Conservation (phyloP, 768 basidiomycete species). For the Pisolithus orientalis region DNA sequence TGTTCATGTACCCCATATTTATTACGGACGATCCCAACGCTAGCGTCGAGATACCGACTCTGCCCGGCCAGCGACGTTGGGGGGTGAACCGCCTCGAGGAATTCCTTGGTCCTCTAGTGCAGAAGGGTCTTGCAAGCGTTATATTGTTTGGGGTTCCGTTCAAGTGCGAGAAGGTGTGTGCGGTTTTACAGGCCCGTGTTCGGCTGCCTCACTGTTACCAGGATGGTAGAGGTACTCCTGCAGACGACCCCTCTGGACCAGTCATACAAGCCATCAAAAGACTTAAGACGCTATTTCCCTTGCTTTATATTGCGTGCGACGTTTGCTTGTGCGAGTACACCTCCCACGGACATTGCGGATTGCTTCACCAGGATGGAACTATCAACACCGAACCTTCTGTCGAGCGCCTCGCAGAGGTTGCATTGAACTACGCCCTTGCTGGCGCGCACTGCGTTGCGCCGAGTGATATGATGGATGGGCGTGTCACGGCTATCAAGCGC, state of each 20-base stretch:
- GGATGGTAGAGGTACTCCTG: conserved; percentile 81
- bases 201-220: conserved; percentile 24
- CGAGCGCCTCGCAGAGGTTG: conserved; percentile 86
- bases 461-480: conserved; percentile 99
- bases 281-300: conserved; percentile 71
- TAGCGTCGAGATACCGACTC: conserved; percentile 62
- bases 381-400: conserved; percentile 78
- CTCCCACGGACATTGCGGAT: conserved; percentile 93
- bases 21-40: conserved; percentile 93
- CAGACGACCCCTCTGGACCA: conserved; percentile 85
- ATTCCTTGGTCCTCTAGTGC: conserved; percentile 81
- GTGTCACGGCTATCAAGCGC: conserved; percentile 85
- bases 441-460: conserved; percentile 99
- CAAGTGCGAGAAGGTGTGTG: conserved; percentile 63
- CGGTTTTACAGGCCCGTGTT: background rate
- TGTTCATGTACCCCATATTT: conserved; percentile 99
- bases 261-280: conserved; percentile 89
- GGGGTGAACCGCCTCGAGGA: conserved; percentile 88
- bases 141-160: conserved; percentile 93
- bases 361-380: conserved; percentile 65
- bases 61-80: conserved; percentile 91
- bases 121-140: conserved; percentile 86
- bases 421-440: conserved; percentile 84
- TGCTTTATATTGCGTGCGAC: conserved; percentile 85
- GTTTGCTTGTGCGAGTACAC: conserved; percentile 99